Evolutionary conservation across 2,329 filamentous ascomycete genomes (phyloP).

Genomic region (Piedraia hortae): DNA sequence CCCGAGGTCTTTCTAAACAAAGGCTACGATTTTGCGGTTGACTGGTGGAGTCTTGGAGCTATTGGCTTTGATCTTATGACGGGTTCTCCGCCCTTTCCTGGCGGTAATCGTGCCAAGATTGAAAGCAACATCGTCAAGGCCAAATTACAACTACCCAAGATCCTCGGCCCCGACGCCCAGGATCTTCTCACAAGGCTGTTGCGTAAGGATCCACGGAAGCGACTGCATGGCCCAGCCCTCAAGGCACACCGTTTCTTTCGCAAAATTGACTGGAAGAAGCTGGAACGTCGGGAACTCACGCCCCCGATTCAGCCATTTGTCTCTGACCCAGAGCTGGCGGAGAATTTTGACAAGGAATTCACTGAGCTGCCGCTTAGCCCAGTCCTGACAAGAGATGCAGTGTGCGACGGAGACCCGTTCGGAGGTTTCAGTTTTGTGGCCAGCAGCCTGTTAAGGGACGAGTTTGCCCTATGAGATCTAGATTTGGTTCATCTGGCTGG

Average conservation of each 20-base stretch:
- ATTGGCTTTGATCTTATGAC: constrained; percentile 82
- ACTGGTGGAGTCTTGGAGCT: constrained; percentile 96
- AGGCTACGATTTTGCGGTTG: constrained; percentile 78
- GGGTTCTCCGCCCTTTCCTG: constrained; percentile 70
- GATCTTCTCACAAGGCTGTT: constrained; percentile 74
- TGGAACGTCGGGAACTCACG: constrained; percentile 56
- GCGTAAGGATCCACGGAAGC: constrained; percentile 74
- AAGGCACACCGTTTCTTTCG: constrained; percentile 92
- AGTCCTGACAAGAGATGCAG: constrained; percentile 22
- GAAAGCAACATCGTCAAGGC: constrained; percentile 88
- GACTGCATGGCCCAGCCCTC: constrained; percentile 58
- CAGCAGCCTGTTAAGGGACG: constrained; percentile 22
- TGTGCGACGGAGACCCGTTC: constrained; percentile 22
- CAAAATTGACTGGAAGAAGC: constrained; percentile 78
- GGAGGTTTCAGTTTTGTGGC: constrained; percentile 27
- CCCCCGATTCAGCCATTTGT: constrained; percentile 83
- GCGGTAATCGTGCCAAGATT: constrained; percentile 77
- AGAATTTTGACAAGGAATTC: constrained; percentile 90
- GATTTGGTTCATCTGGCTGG: no score
- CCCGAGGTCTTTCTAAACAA: constrained; percentile 75
- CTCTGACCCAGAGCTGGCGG: constrained; percentile 80
- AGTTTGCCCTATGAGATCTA: no score
- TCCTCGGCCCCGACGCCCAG: constrained; percentile 71
- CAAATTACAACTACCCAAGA: constrained; percentile 73
- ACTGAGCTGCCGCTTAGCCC: constrained; percentile 64